Percentiles rank a stretch among this genome's conserved stretches.
Evolutionary conservation across 352 stramenopile species (phyloP).

Genomic region (Phytophthora ohioensis): DNA sequence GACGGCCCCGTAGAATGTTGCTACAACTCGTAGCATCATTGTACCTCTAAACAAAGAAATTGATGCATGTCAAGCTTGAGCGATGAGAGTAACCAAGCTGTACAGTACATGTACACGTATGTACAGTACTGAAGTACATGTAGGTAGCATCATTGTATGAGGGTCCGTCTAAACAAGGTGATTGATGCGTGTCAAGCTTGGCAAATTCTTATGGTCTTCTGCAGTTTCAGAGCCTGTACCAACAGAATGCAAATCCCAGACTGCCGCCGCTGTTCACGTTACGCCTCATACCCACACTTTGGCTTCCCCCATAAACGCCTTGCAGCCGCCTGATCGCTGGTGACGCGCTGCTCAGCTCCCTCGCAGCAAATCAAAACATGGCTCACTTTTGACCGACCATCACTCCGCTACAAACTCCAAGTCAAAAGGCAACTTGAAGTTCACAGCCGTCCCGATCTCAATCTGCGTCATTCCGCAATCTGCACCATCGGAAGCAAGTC

Average conservation of each 20-base stretch:
- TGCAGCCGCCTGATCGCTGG: slow-evolving; percentile 1
- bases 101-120: too few relatives aligned
- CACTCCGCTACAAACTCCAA: slow-evolving; percentile 27
- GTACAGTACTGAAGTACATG: neutral
- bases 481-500: slow-evolving; percentile 43
- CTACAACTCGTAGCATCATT: too few relatives aligned
- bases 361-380: slow-evolving; percentile 30
- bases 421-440: slow-evolving; percentile 32
- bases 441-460: neutral
- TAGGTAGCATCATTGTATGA: neutral
- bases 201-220: slow-evolving; percentile 1
- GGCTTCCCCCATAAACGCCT: slow-evolving; percentile 7
- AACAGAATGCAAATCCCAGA: slow-evolving; percentile 13
- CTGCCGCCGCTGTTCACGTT: slow-evolving; percentile 20
- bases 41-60: too few relatives aligned
- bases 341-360: slow-evolving; percentile 23
- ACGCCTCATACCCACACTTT: neutral
- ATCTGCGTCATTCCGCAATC: slow-evolving; percentile 31
- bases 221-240: neutral
- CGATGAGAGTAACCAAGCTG: too few relatives aligned
- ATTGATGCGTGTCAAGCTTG: neutral
- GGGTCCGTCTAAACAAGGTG: neutral
- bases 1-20: too few relatives aligned
- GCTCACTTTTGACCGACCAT: slow-evolving; percentile 11
- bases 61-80: too few relatives aligned